Evolutionary conservation across 768 basidiomycete species (phyloP), one percentile per base, ranked within the genome.

Genomic region (Auriscalpium vulgare): DNA sequence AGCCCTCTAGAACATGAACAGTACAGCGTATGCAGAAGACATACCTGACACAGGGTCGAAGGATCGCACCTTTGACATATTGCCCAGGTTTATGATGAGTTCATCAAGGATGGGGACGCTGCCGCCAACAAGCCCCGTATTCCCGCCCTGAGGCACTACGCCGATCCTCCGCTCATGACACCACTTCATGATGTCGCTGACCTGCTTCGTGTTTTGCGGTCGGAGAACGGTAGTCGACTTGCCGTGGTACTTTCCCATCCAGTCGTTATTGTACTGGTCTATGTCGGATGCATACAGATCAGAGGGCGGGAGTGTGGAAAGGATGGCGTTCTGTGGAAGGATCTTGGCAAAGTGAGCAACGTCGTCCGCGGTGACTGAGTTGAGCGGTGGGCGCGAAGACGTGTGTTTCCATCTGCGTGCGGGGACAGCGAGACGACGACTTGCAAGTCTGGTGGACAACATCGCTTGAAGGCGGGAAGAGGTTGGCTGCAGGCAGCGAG

Each of bases 61-160:
- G 4, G 84, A 84, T 62, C 91, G 85, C 51, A 93, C 80, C 58
- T 80, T 78, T 65, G 82, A 84, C 83, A 99, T 83, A 65, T 88
- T 92, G 19, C 84, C 75, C 43, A 95, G 78, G 58, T 82, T 93
- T 51, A 99, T 73, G 51, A 99, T 79, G 59, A 98, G 71, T 71
- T 99, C 97, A 67, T 95, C 87, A 62, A 83, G 75, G 40, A 93
- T 68, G 0, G 97, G 95, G 10, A 95, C 88, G 59, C 94, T 85
- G 38, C 97, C 97, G 55, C 95, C 97, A 38, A 99, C 97, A 11
- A 99, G 81, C 14, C 97, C 97, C 0, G 97, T 99, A 73, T 99
- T 99, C 47, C 97, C 97, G 48, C 97, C 95, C 70, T 99, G 97
- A 2, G 97, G 97, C 2, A 97, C 94, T 53, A 98, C 81, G n/a